Conservation (phyloP, 2,329 filamentous ascomycete genomes). For the Cytospora chrysosperma region DNA sequence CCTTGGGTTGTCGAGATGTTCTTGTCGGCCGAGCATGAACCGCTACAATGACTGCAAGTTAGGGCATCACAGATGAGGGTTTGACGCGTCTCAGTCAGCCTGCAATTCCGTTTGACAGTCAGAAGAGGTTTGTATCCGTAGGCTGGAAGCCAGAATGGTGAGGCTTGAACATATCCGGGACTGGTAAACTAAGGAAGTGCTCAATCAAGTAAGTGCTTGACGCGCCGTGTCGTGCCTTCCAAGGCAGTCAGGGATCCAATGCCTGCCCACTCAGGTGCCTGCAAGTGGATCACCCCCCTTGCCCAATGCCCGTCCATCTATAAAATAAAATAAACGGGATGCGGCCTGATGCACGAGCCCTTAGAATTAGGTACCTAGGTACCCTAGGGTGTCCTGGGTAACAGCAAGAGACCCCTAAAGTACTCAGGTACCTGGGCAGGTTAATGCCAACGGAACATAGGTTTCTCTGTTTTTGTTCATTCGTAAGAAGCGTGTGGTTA, state of each 20-base stretch:
- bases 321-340: too few species aligned
- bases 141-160: neutral
- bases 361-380: too few species aligned
- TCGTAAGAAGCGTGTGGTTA: too few species aligned
- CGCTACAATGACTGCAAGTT: neutral
- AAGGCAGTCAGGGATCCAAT: constrained; percentile 13
- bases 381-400: neutral
- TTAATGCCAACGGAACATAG: too few species aligned
- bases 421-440: too few species aligned
- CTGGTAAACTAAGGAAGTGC: neutral
- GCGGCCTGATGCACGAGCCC: neutral
- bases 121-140: neutral
- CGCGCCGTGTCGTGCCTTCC: constrained; percentile 24
- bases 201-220: constrained; percentile 9
- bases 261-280: constrained; percentile 5
- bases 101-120: neutral
- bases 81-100: neutral
- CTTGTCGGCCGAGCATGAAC: constrained; percentile 1
- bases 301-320: too few species aligned
- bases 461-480: too few species aligned
- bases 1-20: neutral
- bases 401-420: neutral
- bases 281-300: constrained; percentile 3
- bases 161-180: neutral
- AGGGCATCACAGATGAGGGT: neutral